These are phyloP conservation scores for Cerrena zonata DNA, from an alignment of 1,284 basidiomycete genomes.

Conservation along the genomic window DNA sequence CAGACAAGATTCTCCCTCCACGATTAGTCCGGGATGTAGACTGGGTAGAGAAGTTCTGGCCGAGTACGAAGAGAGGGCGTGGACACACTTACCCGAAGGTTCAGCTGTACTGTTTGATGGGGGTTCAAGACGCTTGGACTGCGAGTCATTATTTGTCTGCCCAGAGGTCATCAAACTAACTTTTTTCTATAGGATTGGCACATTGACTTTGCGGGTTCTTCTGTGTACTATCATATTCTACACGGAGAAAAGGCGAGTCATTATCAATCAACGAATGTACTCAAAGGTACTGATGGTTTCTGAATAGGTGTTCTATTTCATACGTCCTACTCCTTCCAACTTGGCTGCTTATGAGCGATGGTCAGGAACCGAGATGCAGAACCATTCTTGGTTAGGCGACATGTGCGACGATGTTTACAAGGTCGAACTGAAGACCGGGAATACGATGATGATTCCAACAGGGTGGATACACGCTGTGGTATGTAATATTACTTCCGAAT, in stretches of 20 bases:
- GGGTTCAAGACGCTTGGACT: constrained; percentile 82
- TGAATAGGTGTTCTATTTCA: constrained; percentile 95
- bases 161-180: constrained; percentile 7
- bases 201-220: constrained; percentile 91
- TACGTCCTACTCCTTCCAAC: constrained; percentile 83
- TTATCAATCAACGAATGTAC: background rate
- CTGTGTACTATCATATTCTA: constrained; percentile 89
- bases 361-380: constrained; percentile 87
- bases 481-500: constrained; percentile 28
- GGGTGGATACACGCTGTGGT: constrained; percentile 98
- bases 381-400: constrained; percentile 86
- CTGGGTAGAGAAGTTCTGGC: constrained; percentile 97
- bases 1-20: constrained; percentile 74
- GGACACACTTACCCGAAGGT: constrained; percentile 86
- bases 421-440: constrained; percentile 76
- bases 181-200: constrained; percentile 81
- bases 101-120: constrained; percentile 94
- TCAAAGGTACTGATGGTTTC: background rate
- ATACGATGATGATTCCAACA: constrained; percentile 94
- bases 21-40: constrained; percentile 83
- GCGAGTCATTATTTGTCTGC: constrained; percentile 38
- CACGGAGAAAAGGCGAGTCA: constrained; percentile 67
- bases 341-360: constrained; percentile 83
- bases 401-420: constrained; percentile 84
- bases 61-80: constrained; percentile 64